Base-by-base conservation (phyloP, 305 asterid species). In the Solanum hybrid region DNA sequence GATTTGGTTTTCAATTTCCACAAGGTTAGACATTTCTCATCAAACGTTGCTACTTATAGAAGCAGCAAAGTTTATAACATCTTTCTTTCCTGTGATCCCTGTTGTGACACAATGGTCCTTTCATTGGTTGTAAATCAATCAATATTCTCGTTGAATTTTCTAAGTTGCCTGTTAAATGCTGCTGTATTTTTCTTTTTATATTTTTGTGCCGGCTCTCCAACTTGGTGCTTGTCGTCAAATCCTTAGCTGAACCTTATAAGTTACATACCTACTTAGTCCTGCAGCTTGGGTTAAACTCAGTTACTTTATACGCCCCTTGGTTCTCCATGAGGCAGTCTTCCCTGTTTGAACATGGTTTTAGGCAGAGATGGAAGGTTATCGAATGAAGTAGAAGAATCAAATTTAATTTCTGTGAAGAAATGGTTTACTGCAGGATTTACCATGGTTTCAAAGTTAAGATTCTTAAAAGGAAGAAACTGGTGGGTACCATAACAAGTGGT, bases 1-100 rank as follows among this genome's bases (percentile, higher is more conserved):
- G 99, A 97, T 93, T 91, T 97, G 88, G 99, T 97, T n/a, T 97
- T 96, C 92, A 97, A 97, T 91, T 96, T 97, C 93, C 99, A 97
- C 94, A 97, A 97, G 99, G 99, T 97, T 92, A 86, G 95, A 73
- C 84, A n/a, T 67, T 82, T 83, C 71, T 74, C 90, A 13, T 75
- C 57, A n/a, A 77, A 16, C n/a, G 9, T 67, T 78, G 86, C 42
- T 6, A 73, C 67, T 75, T 76, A 74, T 22, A 74, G 33, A 69
- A 39, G 57, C 33, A 37, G 24, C 18, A 57, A 78, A 9, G 40
- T 76, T 40, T 8, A 35, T 16, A n/a, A n/a, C 34, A 5, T 85
- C 8, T 64, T 20, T 78, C 73, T 74, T 33, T 18, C 36, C 24
- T 10, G 20, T 7, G 22, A 81, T 26, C 81, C 36, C 77, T 61